These are phyloP conservation scores for Conticribra guillardii DNA, from an alignment of 108 stramenopile species.

Conservation along the genomic window DNA sequence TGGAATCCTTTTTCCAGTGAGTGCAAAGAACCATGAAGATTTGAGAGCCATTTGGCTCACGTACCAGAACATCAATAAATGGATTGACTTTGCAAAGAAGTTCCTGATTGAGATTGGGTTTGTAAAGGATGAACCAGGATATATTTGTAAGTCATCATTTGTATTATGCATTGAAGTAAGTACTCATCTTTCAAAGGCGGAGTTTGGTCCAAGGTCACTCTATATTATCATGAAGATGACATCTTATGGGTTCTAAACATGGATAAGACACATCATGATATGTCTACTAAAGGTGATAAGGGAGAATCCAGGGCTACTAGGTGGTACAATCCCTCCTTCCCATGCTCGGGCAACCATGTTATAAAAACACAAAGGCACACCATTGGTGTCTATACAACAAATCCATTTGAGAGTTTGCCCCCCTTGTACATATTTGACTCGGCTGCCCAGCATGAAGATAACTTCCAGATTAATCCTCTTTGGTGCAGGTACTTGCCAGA, in stretches of 20 bases:
- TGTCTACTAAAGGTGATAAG: not conserved
- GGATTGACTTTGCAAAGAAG: not conserved
- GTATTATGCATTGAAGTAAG: not conserved
- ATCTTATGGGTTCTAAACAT: conserved; percentile 7
- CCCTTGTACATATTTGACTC: conserved; percentile 10
- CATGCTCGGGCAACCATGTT: not conserved
- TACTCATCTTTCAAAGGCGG: not conserved
- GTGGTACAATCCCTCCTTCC: not conserved
- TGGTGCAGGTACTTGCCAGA: not conserved
- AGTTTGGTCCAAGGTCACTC: not conserved
- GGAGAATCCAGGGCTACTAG: not conserved
- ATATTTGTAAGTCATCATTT: not conserved
- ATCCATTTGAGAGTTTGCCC: not conserved
- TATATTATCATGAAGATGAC: conserved; percentile 1
- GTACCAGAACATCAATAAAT: not conserved
- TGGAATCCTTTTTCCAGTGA: not conserved
- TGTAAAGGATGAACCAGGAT: not conserved
- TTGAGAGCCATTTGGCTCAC: conserved; percentile 7
- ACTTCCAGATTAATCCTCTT: conserved; percentile 4
- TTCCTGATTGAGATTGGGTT: not conserved
- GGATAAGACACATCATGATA: conserved; percentile 11
- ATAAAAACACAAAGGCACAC: not conserved
- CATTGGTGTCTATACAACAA: conserved; percentile 9
- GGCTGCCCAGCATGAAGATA: not conserved
- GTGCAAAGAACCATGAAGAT: conserved; percentile 1